These are phyloP conservation scores for Pseudogymnoascus sp. DNA, from an alignment of 2,329 filamentous ascomycete genomes.

Conservation along the genomic window DNA sequence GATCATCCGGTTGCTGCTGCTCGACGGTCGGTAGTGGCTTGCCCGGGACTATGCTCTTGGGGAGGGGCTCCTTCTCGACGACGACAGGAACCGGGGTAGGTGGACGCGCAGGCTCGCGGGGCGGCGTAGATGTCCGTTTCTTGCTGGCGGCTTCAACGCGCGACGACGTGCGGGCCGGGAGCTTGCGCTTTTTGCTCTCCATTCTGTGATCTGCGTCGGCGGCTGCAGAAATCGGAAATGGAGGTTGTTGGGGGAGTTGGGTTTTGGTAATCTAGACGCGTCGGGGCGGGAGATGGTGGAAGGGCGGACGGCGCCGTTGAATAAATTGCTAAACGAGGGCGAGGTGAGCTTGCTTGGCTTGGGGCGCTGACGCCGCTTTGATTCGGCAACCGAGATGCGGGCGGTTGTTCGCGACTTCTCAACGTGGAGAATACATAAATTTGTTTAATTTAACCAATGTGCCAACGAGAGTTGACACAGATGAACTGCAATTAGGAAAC, in stretches of 20 bases:
- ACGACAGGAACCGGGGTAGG: constrained; percentile 30
- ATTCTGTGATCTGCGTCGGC: constrained; percentile 32
- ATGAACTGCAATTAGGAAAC: background rate
- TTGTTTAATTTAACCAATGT: background rate
- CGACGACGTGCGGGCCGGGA: constrained; percentile 55
- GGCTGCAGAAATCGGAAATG: background rate
- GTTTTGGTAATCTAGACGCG: constrained; percentile 19
- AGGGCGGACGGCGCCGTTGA: constrained; percentile 11
- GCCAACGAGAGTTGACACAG: background rate
- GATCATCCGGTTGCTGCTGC: constrained; percentile 55
- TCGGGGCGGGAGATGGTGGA: constrained; percentile 16
- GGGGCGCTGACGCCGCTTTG: background rate
- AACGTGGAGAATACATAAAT: background rate
- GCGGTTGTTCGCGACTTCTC: background rate
- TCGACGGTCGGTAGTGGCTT: constrained; percentile 66
- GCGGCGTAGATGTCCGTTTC: constrained; percentile 51
- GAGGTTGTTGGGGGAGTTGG: constrained; percentile 14
- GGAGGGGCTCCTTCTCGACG: constrained; percentile 39
- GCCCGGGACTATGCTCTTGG: constrained; percentile 55
- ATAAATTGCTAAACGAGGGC: constrained; percentile 15
- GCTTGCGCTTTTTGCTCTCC: constrained; percentile 60
- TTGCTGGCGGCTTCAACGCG: constrained; percentile 54
- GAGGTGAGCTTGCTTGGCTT: constrained; percentile 13
- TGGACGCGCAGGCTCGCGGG: constrained; percentile 38
- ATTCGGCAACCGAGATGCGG: constrained; percentile 3